These are phyloP conservation scores for Citrullus mucosospermus DNA, from an alignment of 306 rosid genomes.

Conservation along the genomic window DNA sequence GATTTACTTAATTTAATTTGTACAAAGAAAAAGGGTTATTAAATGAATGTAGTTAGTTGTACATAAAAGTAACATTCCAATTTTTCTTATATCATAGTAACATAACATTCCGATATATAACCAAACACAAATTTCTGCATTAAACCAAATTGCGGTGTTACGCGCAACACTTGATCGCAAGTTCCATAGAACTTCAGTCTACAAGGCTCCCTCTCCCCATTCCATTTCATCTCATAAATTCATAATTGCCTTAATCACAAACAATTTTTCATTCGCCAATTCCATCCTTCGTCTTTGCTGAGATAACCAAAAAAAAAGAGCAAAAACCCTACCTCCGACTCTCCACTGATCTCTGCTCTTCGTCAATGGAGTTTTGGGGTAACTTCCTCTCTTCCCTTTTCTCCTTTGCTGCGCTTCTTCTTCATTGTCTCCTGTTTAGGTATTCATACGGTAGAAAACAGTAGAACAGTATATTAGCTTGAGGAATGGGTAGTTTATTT, in stretches of 20 bases:
- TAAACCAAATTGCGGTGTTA: not conserved
- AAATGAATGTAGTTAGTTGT: no score
- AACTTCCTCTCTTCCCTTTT: not conserved
- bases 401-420: not conserved
- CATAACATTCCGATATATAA: no score
- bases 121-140: no score
- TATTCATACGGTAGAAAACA: no score
- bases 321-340: not conserved
- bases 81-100: no score
- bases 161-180: not conserved
- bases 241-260: not conserved
- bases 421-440: not conserved
- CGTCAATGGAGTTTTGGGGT: constrained; percentile 46
- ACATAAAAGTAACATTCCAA: no score
- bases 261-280: not conserved
- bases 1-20: no score
- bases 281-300: not conserved
- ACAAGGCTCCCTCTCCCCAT: no score
- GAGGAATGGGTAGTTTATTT: not conserved
- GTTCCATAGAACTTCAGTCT: not conserved
- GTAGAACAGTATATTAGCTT: not conserved
- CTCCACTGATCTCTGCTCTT: not conserved
- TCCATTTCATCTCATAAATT: not conserved
- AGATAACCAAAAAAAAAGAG: not conserved
- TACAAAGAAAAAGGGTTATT: no score